Percentiles rank a stretch among this genome's conserved stretches.
Evolutionary conservation across 176 grass and related monocot species (phyloP).

Genomic region (Rhynchospora pubera): DNA sequence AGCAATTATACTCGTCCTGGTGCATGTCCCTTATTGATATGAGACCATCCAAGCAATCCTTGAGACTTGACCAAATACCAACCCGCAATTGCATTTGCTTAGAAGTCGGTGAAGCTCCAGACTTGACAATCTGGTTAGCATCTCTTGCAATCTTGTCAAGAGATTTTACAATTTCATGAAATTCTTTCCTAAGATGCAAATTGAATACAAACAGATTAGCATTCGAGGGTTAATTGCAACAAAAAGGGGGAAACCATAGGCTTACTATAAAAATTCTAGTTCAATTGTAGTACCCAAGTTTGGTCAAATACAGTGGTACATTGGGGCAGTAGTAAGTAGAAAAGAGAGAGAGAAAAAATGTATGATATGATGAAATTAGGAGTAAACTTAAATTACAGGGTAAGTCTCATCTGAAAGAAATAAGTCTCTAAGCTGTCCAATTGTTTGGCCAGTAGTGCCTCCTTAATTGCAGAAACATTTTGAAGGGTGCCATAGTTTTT

Average conservation of each 20-base stretch:
- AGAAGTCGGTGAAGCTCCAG: constrained; percentile 31
- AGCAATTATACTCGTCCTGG: constrained; percentile 51
- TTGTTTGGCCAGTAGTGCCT: constrained; percentile 61
- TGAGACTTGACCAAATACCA: constrained; percentile 58
- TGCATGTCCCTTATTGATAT: constrained; percentile 51
- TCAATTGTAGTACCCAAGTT: not conserved
- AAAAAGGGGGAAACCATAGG: too few relatives aligned
- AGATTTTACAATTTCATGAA: constrained; percentile 43
- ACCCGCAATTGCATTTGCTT: constrained; percentile 65
- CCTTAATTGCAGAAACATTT: constrained; percentile 37
- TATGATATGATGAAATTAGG: not conserved
- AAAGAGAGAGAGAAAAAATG: not conserved
- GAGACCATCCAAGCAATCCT: constrained; percentile 63
- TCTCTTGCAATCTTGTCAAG: constrained; percentile 51
- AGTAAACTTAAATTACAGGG: constrained; percentile 35
- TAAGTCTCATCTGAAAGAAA: constrained; percentile 40
- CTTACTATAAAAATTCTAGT: too few relatives aligned
- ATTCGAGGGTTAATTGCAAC: too few relatives aligned
- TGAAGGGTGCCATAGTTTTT: constrained; percentile 60
- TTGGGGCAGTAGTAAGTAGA: too few relatives aligned
- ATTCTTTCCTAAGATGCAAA: constrained; percentile 47
- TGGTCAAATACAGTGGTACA: too few relatives aligned
- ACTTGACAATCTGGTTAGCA: constrained; percentile 59
- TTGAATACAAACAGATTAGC: not conserved
- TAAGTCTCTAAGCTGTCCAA: constrained; percentile 48